Evolutionary conservation across 1,284 basidiomycete genomes (phyloP).

Genomic region (Cryptococcus sp.): DNA sequence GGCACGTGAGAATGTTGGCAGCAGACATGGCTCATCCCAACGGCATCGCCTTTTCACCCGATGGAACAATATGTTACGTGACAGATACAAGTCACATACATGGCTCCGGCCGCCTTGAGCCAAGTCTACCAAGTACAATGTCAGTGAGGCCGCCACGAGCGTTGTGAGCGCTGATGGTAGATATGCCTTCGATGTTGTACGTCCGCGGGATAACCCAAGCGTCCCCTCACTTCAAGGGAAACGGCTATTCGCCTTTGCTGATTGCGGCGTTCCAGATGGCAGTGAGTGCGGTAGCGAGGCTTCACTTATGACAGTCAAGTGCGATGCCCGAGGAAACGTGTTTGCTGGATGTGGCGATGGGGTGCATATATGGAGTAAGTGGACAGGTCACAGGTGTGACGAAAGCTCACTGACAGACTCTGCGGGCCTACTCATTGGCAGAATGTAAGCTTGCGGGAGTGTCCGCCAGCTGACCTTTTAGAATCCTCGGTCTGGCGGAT

Average conservation of each 20-base stretch:
- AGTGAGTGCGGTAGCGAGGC: conserved; percentile 10
- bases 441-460: conserved; percentile 20
- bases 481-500: conserved; percentile 7
- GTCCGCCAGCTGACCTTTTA: neutral
- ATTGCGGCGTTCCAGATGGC: conserved; percentile 28
- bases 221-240: conserved; percentile 14
- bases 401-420: conserved; percentile 1
- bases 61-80: conserved; percentile 14
- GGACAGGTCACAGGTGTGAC: neutral
- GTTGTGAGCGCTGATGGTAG: conserved; percentile 10
- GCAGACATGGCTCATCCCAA: conserved; percentile 55
- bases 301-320: conserved; percentile 13
- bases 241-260: conserved; percentile 33
- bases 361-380: conserved; percentile 22
- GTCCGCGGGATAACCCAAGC: conserved; percentile 1
- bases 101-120: conserved; percentile 18
- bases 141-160: conserved; percentile 4
- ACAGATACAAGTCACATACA: conserved; percentile 28
- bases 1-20: conserved; percentile 62
- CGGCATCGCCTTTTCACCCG: conserved; percentile 22
- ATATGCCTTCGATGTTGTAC: conserved; percentile 32
- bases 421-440: conserved; percentile 18
- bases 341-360: conserved; percentile 29
- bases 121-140: conserved; percentile 20
- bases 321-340: conserved; percentile 20